Percentiles rank a stretch among this genome's conserved stretches.
These are phyloP conservation scores for Fusarium redolens DNA, from an alignment of 2,329 filamentous ascomycete species.

Conservation along the genomic window DNA sequence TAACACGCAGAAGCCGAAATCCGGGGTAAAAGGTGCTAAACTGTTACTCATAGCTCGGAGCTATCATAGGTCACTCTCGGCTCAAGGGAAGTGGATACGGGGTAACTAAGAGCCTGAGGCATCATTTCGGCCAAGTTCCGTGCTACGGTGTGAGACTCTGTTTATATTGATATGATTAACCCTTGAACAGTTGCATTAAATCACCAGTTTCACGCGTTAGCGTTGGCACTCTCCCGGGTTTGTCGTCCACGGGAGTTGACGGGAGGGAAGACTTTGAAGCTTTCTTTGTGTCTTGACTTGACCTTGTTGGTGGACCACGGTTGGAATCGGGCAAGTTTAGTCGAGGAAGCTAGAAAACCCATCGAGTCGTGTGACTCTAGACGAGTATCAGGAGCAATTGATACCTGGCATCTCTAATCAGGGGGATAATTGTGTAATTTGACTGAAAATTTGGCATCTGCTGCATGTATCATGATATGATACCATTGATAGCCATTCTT, in stretches of 20 bases:
- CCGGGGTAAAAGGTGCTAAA: slow-evolving; percentile 21
- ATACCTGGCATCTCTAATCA: neutral
- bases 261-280: slow-evolving; percentile 1
- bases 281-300: neutral
- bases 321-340: slow-evolving; percentile 10
- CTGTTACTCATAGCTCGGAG: slow-evolving; percentile 34
- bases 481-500: slow-evolving; percentile 14
- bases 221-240: neutral
- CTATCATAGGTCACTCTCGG: slow-evolving; percentile 25
- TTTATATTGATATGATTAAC: neutral
- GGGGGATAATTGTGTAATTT: neutral
- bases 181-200: slow-evolving; percentile 3
- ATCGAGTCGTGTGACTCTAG: slow-evolving; percentile 22
- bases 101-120: slow-evolving; percentile 16
- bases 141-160: slow-evolving; percentile 16
- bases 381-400: neutral
- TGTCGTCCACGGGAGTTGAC: slow-evolving; percentile 5
- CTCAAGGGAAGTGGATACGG: slow-evolving; percentile 28
- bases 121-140: slow-evolving; percentile 34
- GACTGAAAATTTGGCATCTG: neutral
- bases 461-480: neutral
- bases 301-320: neutral
- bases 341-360: slow-evolving; percentile 16
- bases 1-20: slow-evolving; percentile 28
- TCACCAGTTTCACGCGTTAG: slow-evolving; percentile 6